phyloP scores from a whole-genome alignment of 2,329 filamentous ascomycete species.

The Juglanconis sp. region DNA sequence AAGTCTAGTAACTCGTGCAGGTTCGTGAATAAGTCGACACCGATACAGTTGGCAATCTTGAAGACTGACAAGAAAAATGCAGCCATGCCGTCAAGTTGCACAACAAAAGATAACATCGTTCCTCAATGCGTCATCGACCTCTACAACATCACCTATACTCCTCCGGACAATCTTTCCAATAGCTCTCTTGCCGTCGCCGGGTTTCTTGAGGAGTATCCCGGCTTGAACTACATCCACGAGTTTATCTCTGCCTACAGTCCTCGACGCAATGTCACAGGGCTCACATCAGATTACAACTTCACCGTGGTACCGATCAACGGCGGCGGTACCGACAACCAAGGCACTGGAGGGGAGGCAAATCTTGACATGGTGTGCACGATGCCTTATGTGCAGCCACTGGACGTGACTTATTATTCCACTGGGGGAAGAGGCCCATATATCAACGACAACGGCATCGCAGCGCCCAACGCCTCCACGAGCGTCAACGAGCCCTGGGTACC shows the following conservation, averaged over 20 bases:
- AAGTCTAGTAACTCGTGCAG: neutral
- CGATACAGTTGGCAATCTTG: neutral
- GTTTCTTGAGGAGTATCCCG: constrained; percentile 6
- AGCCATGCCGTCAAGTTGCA: neutral
- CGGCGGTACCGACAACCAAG: neutral
- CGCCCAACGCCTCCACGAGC: neutral
- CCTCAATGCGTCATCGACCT: neutral
- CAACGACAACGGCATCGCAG: neutral
- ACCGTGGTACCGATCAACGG: constrained; percentile 2
- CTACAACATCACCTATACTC: constrained; percentile 36
- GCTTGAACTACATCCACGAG: neutral
- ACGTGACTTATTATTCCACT: neutral
- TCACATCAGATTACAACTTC: constrained; percentile 3
- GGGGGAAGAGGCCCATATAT: neutral
- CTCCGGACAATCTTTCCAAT: neutral
- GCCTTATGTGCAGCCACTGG: constrained; percentile 6
- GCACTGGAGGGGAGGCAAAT: constrained; percentile 1
- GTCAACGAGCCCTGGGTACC: constrained; percentile 8
- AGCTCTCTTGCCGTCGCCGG: constrained; percentile 2
- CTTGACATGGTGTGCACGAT: constrained; percentile 5
- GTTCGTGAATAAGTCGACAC: neutral
- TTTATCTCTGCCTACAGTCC: neutral
- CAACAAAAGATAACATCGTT: neutral
- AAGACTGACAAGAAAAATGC: neutral
- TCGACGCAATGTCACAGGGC: neutral